phyloP scores from a whole-genome alignment of 495 filamentous ascomycete genomes.

The Lasiosphaeria hispida region DNA sequence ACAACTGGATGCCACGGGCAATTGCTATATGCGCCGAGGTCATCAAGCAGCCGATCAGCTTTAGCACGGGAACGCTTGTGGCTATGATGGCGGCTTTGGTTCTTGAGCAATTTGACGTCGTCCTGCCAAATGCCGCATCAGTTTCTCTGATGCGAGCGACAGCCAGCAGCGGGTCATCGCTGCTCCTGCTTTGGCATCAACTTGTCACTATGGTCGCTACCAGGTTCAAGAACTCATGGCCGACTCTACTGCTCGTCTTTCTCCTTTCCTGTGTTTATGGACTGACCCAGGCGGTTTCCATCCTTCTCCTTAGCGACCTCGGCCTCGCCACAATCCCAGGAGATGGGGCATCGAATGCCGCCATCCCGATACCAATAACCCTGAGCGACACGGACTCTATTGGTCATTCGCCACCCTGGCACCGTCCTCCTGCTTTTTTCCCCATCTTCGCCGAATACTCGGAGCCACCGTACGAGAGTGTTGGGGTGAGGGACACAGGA shows the following conservation, averaged over 20 bases:
- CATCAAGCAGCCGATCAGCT: not conserved
- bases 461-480: not conserved
- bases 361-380: no score
- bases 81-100: constrained; percentile 2
- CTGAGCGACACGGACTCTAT: no score
- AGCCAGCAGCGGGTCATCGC: not conserved
- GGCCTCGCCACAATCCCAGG: no score
- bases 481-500: constrained; percentile 4
- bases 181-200: not conserved
- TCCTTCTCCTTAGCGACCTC: no score
- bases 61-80: not conserved
- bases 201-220: no score
- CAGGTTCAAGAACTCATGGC: no score
- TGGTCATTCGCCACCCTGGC: not conserved
- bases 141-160: not conserved
- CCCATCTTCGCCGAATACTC: constrained; percentile 10
- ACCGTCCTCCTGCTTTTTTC: not conserved
- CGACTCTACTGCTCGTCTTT: no score
- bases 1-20: not conserved
- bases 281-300: no score
- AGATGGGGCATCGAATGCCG: no score
- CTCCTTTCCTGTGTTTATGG: no score
- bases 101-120: not conserved
- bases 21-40: constrained; percentile 6
- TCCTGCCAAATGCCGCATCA: not conserved